A percentile compares a stretch with the other conserved stretches of the same genome.
These are phyloP conservation scores for Davidsoniella australis DNA, from an alignment of 2,329 filamentous ascomycete species.

Conservation along the genomic window DNA sequence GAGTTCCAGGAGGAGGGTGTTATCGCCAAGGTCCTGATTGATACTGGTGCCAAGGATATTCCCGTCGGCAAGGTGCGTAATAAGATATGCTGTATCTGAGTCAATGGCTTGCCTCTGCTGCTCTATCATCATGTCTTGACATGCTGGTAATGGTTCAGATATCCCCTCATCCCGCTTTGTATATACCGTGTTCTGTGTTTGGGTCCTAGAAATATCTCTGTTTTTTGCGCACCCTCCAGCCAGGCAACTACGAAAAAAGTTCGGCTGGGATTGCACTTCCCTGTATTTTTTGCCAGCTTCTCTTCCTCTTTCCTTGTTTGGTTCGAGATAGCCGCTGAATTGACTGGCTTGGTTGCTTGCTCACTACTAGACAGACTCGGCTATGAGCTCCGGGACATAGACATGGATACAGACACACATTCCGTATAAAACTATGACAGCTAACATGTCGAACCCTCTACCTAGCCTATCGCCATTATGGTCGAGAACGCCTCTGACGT, in stretches of 20 bases:
- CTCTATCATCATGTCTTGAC: too few species aligned
- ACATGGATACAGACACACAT: not conserved
- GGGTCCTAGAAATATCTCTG: too few species aligned
- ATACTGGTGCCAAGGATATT: constrained; percentile 85
- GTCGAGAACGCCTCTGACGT: constrained; percentile 84
- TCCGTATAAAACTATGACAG: not conserved
- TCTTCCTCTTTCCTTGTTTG: not conserved
- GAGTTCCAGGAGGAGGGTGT: constrained; percentile 98
- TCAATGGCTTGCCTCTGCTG: too few species aligned
- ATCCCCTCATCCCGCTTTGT: too few species aligned
- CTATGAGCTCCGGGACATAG: not conserved
- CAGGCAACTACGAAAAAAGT: too few species aligned
- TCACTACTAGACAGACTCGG: too few species aligned
- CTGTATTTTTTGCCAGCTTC: not conserved
- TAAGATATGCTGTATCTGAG: too few species aligned
- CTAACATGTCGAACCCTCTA: constrained; percentile 11
- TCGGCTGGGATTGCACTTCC: too few species aligned
- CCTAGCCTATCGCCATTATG: constrained; percentile 83
- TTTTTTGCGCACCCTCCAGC: too few species aligned
- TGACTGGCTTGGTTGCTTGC: not conserved
- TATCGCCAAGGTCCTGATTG: constrained; percentile 83
- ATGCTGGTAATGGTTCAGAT: too few species aligned
- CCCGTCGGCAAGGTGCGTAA: constrained; percentile 77
- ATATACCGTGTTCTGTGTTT: too few species aligned
- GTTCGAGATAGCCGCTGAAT: not conserved